Evolutionary conservation across 306 rosid species (phyloP).

Genomic region (Sophora flavescens): DNA sequence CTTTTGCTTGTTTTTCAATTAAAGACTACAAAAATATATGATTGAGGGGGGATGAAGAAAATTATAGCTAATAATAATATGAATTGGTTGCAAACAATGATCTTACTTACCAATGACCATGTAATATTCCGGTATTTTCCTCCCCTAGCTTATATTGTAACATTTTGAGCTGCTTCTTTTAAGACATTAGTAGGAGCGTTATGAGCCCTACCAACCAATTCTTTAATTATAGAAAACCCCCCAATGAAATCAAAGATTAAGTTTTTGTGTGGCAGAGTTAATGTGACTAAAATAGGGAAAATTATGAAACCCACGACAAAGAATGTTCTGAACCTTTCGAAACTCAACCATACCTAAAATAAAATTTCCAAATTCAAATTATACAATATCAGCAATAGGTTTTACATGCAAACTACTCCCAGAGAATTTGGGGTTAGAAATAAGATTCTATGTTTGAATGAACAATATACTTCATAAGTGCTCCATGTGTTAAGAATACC

Average conservation of each 20-base stretch:
- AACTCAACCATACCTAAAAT: constrained; percentile 33
- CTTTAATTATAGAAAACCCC: constrained; percentile 33
- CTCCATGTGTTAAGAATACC: no score
- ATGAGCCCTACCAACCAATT: neutral
- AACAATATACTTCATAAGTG: no score
- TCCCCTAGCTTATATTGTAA: constrained; percentile 2
- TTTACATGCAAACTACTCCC: no score
- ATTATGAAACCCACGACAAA: constrained; percentile 27
- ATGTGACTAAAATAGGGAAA: constrained; percentile 33
- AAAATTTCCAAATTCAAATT: no score
- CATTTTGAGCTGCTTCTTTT: neutral
- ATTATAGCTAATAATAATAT: neutral
- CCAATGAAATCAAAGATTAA: constrained; percentile 37
- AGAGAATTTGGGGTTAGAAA: no score
- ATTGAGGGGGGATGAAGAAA: neutral
- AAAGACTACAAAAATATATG: constrained; percentile 68
- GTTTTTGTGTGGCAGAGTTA: constrained; percentile 44
- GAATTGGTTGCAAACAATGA: constrained; percentile 17
- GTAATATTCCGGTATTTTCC: constrained; percentile 31
- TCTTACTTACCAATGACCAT: constrained; percentile 39
- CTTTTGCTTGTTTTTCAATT: constrained; percentile 98
- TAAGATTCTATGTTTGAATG: no score
- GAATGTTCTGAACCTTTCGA: constrained; percentile 37
- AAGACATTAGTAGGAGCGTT: constrained; percentile 17
- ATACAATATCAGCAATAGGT: no score